Conservation (phyloP, 2,329 filamentous ascomycete species). For the Parafenestella ontariensis region DNA sequence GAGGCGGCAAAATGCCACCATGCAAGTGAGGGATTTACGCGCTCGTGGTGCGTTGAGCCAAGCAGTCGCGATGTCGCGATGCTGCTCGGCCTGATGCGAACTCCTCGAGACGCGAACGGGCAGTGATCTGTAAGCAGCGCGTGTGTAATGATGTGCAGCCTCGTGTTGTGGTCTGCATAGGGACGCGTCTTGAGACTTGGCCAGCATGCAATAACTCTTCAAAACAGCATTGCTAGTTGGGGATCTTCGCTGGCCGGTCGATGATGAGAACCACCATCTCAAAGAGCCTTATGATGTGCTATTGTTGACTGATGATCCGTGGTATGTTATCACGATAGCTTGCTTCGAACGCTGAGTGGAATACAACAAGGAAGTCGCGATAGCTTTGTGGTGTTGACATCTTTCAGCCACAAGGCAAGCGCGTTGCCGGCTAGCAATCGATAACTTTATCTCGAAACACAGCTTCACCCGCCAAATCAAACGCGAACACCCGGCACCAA, state of each 20-base stretch:
- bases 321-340: neutral
- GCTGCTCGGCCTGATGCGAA: constrained; percentile 12
- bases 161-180: neutral
- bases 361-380: constrained; percentile 12
- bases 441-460: constrained; percentile 19
- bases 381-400: constrained; percentile 29
- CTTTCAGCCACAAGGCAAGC: constrained; percentile 17
- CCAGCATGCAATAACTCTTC: neutral
- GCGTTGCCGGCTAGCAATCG: constrained; percentile 25
- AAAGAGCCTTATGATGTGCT: neutral
- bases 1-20: constrained; percentile 17
- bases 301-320: neutral
- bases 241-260: neutral
- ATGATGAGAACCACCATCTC: neutral
- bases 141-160: neutral
- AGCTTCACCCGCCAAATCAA: constrained; percentile 21
- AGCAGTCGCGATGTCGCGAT: constrained; percentile 17
- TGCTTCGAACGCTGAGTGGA: neutral
- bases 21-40: constrained; percentile 45
- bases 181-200: neutral
- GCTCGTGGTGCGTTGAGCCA: constrained; percentile 23
- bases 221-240: neutral
- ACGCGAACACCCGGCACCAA: constrained; percentile 25
- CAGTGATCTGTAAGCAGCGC: neutral
- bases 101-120: neutral